A percentile compares a stretch with the other conserved stretches of the same genome.
These are phyloP conservation scores for Takashimella tepidaria DNA, from an alignment of 1,284 basidiomycete genomes.

Conservation along the genomic window DNA sequence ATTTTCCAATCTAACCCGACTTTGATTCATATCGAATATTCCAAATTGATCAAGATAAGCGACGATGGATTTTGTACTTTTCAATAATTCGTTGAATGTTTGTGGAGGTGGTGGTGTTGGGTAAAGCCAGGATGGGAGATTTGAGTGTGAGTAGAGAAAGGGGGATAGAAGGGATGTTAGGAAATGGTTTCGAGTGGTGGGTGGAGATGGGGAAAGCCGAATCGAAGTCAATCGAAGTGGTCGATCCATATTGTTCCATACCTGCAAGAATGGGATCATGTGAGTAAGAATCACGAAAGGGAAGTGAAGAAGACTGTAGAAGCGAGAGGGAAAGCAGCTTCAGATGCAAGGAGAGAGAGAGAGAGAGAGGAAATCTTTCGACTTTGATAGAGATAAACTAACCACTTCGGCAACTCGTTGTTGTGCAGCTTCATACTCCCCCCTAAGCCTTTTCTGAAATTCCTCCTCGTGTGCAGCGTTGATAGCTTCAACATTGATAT, in stretches of 20 bases:
- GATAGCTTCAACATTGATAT: not conserved
- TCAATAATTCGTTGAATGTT: slow-evolving; percentile 62
- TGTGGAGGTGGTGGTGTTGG: slow-evolving; percentile 38
- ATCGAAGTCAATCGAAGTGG: slow-evolving; percentile 65
- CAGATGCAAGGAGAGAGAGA: no score
- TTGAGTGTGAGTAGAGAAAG: slow-evolving; percentile 47
- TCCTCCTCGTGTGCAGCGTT: slow-evolving; percentile 55
- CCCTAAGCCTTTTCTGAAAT: slow-evolving; percentile 60
- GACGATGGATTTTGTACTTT: slow-evolving; percentile 62
- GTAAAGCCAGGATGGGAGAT: slow-evolving; percentile 32
- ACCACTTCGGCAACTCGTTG: slow-evolving; percentile 66
- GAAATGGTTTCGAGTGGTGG: slow-evolving; percentile 69
- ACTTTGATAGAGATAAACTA: slow-evolving; percentile 32
- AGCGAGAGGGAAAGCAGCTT: no score
- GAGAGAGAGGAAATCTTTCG: no score
- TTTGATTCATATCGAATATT: slow-evolving; percentile 63
- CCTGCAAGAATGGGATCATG: slow-evolving; percentile 51
- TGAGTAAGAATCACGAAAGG: slow-evolving; percentile 5
- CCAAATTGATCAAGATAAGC: slow-evolving; percentile 63
- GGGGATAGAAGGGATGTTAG: slow-evolving; percentile 72
- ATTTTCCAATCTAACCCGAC: slow-evolving; percentile 60
- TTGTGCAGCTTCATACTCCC: slow-evolving; percentile 71
- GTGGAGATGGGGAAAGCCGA: slow-evolving; percentile 68
- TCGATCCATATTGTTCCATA: slow-evolving; percentile 60
- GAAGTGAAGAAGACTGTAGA: no score